A percentile compares a stretch with the other conserved stretches of the same genome.
These are phyloP conservation scores for Chytriomyces hyalinus DNA, from an alignment of 192 early-diverging fungal species.

Conservation along the genomic window DNA sequence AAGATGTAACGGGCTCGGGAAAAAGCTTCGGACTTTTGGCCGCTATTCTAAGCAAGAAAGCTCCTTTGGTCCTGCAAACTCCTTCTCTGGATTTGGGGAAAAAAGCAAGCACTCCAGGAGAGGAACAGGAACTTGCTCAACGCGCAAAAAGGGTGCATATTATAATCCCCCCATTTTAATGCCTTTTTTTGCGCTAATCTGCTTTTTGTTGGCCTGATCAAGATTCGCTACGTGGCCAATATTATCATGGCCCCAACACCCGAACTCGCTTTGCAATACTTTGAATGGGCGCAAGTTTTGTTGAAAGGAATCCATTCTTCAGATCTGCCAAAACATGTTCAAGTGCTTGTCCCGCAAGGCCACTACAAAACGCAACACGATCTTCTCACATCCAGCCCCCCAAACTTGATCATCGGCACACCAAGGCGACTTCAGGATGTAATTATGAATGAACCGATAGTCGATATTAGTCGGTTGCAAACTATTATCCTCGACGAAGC, in stretches of 20 bases:
- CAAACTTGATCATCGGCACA: conserved; percentile 53
- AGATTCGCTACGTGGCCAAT: conserved; percentile 39
- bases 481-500: conserved; percentile 54
- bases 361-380: conserved; percentile 11
- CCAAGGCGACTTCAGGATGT: conserved; percentile 43
- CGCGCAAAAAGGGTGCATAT: not conserved
- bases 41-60: conserved; percentile 43
- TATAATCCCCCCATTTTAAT: not conserved
- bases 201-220: not conserved
- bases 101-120: not conserved
- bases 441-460: conserved; percentile 4
- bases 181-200: not conserved
- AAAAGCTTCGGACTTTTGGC: conserved; percentile 51
- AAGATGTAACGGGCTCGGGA: conserved; percentile 54
- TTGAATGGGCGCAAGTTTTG: conserved; percentile 26
- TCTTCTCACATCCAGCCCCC: conserved; percentile 27
- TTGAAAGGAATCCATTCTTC: not conserved
- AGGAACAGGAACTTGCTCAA: conserved; percentile 13
- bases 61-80: not conserved
- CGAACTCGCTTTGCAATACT: conserved; percentile 51
- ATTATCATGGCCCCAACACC: conserved; percentile 52
- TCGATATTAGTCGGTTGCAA: conserved; percentile 47
- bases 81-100: not conserved
- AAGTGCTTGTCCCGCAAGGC: conserved; percentile 44
- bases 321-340: conserved; percentile 39